Evolutionary conservation across 2,329 filamentous ascomycete species (phyloP), one percentile per base, ranked within the genome.

Genomic region (Dactylellina leptospora): DNA sequence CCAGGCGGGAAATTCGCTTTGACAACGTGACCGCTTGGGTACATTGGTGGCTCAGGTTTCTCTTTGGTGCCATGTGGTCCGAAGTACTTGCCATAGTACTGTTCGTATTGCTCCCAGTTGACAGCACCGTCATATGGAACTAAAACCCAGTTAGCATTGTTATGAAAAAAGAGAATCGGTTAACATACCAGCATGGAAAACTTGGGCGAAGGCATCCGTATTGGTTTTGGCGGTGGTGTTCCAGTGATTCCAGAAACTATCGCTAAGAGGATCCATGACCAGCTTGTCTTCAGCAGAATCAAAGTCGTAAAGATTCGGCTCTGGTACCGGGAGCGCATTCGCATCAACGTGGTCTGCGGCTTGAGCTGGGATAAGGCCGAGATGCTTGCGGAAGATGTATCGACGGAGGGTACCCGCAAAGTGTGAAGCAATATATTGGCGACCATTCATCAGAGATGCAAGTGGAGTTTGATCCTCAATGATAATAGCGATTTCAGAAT

Each of bases 321-420:
- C 86, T 54, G 86, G 85, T 0, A 93, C 86, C 0, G 92, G 91
- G 58, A 88, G 86, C 76, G 91, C 93, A 80, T 96, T 96, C 60
- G 85, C 83, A 76, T 90, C 85, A 3, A 88, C 84, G 2, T 80
- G 81, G 70, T 89, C 90, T 76, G 88, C 87, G 30, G 83, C 82
- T 79, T 96, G 91, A 6, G 91, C 84, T 0, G 89, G 88, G 8
- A 96, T 83, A 6, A 96, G 84, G 44, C 93, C 93, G 1, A 97
- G 85, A 78, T 97, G 93, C 82, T 97, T 96, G 75, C 93, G 87
- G 87, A 91, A 96, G 74, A 97, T 86, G 78, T 92, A 87, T 33
- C 93, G 87, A 20, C 93, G 90, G 9, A 97, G 87, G 0, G 89
- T 91, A 3, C 91, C 83, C 0, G 92, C 92, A 77, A 93, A 93